Evolutionary conservation across 1,284 basidiomycete species (phyloP).

Genomic region (Leucoagaricus sp.): DNA sequence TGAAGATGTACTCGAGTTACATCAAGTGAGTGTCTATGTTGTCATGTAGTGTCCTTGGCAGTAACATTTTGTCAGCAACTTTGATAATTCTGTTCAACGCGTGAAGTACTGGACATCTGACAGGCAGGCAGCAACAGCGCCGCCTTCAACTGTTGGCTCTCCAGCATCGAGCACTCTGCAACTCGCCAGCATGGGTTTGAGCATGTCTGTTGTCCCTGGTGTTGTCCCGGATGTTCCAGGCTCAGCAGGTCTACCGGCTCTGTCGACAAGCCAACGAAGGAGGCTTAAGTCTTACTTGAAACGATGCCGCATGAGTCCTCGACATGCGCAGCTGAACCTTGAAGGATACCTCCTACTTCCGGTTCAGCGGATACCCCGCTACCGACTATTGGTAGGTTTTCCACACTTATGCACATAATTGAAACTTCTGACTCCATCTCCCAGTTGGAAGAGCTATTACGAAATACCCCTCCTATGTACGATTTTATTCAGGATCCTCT

Average conservation of each 20-base stretch:
- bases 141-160: slow-evolving; percentile 49
- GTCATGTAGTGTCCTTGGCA: not conserved
- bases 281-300: slow-evolving; percentile 88
- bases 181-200: slow-evolving; percentile 61
- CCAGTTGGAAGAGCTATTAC: slow-evolving; percentile 82
- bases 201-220: slow-evolving; percentile 52
- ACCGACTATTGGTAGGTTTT: slow-evolving; percentile 77
- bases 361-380: slow-evolving; percentile 95
- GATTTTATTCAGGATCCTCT: slow-evolving; percentile 81
- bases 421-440: slow-evolving; percentile 19
- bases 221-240: slow-evolving; percentile 38
- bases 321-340: slow-evolving; percentile 95
- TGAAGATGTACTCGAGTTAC: slow-evolving; percentile 97
- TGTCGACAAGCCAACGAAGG: slow-evolving; percentile 78
- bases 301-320: slow-evolving; percentile 80
- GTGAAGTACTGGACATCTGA: slow-evolving; percentile 83
- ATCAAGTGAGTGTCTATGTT: slow-evolving; percentile 74
- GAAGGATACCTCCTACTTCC: slow-evolving; percentile 95
- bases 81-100: slow-evolving; percentile 87
- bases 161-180: slow-evolving; percentile 64
- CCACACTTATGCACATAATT: slow-evolving; percentile 1
- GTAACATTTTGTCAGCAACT: slow-evolving; percentile 60
- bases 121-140: slow-evolving; percentile 39
- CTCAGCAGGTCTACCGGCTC: slow-evolving; percentile 44
- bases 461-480: slow-evolving; percentile 78